Percentiles rank a stretch among this genome's conserved stretches.
Conservation (phyloP, 352 stramenopile species). For the Phytophthora multivora region DNA sequence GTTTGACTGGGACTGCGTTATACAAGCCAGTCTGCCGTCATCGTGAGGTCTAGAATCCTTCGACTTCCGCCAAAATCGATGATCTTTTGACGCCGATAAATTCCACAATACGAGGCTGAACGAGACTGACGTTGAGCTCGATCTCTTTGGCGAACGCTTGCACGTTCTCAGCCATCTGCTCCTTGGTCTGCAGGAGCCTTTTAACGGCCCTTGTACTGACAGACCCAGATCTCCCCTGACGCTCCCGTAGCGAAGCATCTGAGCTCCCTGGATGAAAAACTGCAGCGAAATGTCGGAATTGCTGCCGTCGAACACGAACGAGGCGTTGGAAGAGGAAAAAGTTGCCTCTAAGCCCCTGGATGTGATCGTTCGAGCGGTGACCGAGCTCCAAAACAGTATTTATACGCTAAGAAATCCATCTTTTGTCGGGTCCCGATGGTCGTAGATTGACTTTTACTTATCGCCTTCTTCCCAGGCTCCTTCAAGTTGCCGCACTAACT, state of each 20-base stretch:
- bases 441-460: too few relatives aligned
- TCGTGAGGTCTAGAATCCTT: background rate
- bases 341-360: background rate
- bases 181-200: slow-evolving; percentile 30
- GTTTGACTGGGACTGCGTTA: slow-evolving; percentile 6
- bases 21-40: slow-evolving; percentile 45
- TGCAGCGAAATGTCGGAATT: slow-evolving; percentile 39
- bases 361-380: background rate
- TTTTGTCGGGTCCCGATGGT: too few relatives aligned
- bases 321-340: slow-evolving; percentile 5
- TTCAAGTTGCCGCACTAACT: too few relatives aligned
- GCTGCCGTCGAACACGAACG: slow-evolving; percentile 31
- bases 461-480: too few relatives aligned
- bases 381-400: background rate
- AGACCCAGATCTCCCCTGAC: slow-evolving; percentile 50
- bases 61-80: slow-evolving; percentile 83
- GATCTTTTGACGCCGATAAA: slow-evolving; percentile 68
- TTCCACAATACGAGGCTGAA: slow-evolving; percentile 49
- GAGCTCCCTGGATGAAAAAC: slow-evolving; percentile 29
- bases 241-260: slow-evolving; percentile 46
- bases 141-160: slow-evolving; percentile 54
- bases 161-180: slow-evolving; percentile 27
- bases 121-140: slow-evolving; percentile 45
- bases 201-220: slow-evolving; percentile 46
- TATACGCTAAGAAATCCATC: too few relatives aligned